Evolutionary conservation across 371 early-diverging fungal genomes (phyloP), one percentile per base, ranked within the genome.

Genomic region (Haplosporangium sp.): DNA sequence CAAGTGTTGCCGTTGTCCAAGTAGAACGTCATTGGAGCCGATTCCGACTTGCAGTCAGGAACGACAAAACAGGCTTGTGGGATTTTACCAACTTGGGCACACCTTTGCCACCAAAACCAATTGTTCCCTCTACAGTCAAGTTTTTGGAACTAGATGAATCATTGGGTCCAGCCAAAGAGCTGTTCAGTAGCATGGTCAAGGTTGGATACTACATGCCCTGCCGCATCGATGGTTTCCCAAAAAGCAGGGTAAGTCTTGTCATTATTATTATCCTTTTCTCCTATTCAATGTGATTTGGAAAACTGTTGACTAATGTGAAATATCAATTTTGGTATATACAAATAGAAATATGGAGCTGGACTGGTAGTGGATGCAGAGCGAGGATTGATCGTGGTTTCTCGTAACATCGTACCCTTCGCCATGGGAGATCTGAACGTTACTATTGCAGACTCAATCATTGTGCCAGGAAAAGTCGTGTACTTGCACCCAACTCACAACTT

Each of bases 401-500:
- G 94, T 17, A 91, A 90, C 66, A 87, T 92, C 48, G 89, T 94
- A 1, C 94, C 94, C 11, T 91, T 90, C 52, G 86, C 91, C 1
- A 85, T 94, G 79, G 93, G 93, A 50, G 93, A 94, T 72, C 69
- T 94, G 34, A 83, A 88, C 8, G 67, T 94, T 37, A 94, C 93
- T n/a, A 90, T 96, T 74, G 92, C 94, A 0, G 93, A 94, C 65
- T 90, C 91, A 1, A 88, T 93, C 59, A 88, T 92, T 50, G 92
- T 96, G 17, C 96, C 95, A 27, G 93, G 89, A 68, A 88, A 87
- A 72, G 88, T 94, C 56, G 86, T 92, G 71, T 94, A 91, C 72
- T 83, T 94, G n/a, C 95, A 96, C 71, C 95, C 95, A n/a, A 91
- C 92, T 2, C 95, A 95, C 61, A 94, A 94, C 73, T 89, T 92